Evolutionary conservation across 2,329 filamentous ascomycete species (phyloP).

Genomic region (Pseudocercospora fijiensis): DNA sequence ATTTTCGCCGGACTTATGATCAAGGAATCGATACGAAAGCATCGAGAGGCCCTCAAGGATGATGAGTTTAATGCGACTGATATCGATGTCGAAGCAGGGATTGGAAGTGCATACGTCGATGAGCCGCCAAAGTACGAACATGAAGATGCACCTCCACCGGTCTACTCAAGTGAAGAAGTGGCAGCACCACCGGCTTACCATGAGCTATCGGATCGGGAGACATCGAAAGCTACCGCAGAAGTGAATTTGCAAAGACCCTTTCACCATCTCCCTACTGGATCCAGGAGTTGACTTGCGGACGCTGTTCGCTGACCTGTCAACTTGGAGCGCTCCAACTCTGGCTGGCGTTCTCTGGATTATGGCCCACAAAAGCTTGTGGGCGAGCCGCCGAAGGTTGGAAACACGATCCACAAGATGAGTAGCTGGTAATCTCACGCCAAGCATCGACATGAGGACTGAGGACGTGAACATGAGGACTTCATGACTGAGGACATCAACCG

Average conservation of each 20-base stretch:
- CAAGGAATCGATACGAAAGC: not conserved
- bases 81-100: slow-evolving; percentile 1
- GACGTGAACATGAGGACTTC: not conserved
- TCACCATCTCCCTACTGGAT: not conserved
- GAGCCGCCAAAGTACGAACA: not conserved
- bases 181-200: not conserved
- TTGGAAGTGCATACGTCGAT: not conserved
- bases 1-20: not conserved
- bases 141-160: not conserved
- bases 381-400: not conserved
- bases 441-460: not conserved
- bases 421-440: not conserved
- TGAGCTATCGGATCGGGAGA: not conserved
- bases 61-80: not conserved
- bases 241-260: not conserved
- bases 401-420: not conserved
- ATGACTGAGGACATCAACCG: not conserved
- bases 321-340: not conserved
- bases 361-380: not conserved
- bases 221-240: not conserved
- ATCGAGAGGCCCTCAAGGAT: not conserved
- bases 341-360: not conserved
- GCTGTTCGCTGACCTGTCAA: not conserved
- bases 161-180: not conserved
- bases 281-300: not conserved